Evolutionary conservation across 2,329 filamentous ascomycete species (phyloP).

Genomic region (Phymatotrichopsis omnivora): DNA sequence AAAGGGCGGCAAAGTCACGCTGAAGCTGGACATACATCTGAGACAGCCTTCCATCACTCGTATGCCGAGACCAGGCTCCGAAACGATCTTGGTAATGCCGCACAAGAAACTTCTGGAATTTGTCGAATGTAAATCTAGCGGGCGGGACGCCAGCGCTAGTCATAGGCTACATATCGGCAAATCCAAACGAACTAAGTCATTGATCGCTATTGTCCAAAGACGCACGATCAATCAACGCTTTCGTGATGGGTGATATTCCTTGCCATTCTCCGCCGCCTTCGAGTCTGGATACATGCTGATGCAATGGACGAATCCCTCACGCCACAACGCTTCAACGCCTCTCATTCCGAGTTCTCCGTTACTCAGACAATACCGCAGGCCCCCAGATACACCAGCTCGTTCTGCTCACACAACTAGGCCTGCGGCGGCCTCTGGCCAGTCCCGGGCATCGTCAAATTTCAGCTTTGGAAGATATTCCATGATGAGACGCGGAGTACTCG

Average conservation of each 20-base stretch:
- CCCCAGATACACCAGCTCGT: conserved; percentile 31
- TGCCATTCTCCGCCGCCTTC: conserved; percentile 47
- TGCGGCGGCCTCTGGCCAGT: conserved; percentile 49
- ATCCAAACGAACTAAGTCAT: conserved; percentile 49
- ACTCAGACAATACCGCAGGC: conserved; percentile 17
- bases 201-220: conserved; percentile 53
- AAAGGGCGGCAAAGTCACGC: conserved; percentile 56
- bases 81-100: conserved; percentile 48
- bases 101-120: conserved; percentile 51
- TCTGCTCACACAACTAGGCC: conserved; percentile 58
- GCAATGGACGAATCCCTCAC: conserved; percentile 57
- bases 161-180: conserved; percentile 50
- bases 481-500: conserved; percentile 50
- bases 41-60: conserved; percentile 44
- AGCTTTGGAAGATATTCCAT: conserved; percentile 50
- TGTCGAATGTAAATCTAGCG: conserved; percentile 47
- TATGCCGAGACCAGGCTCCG: conserved; percentile 51
- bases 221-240: conserved; percentile 52
- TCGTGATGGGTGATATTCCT: conserved; percentile 50
- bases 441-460: conserved; percentile 54
- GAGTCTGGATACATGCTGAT: conserved; percentile 50
- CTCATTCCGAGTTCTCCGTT: conserved; percentile 33
- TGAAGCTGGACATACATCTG: conserved; percentile 49
- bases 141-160: conserved; percentile 35
- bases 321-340: conserved; percentile 44